Conservation (phyloP, 169 alveolate species). For the Plasmodium sp. region DNA sequence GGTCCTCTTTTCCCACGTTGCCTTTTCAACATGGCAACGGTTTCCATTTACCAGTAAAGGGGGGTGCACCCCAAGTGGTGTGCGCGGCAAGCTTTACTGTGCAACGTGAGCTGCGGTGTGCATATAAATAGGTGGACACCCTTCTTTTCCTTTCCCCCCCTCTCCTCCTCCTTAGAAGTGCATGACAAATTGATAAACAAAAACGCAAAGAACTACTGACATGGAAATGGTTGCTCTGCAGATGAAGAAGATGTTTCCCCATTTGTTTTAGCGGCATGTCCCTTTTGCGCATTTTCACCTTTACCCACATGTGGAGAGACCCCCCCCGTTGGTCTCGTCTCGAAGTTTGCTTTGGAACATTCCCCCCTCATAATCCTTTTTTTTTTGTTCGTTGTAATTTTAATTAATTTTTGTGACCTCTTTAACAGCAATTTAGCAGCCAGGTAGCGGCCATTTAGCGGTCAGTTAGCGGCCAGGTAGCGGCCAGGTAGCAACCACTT, state of each 20-base stretch:
- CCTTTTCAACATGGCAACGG: neutral
- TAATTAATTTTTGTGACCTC: constrained; percentile 1
- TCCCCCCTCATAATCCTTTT: neutral
- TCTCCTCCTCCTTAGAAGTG: constrained; percentile 17
- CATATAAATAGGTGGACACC: constrained; percentile 2
- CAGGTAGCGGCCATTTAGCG: too few relatives aligned
- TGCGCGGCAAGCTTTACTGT: neutral
- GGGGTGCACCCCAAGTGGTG: neutral
- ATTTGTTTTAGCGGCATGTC: neutral
- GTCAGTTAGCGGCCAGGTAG: too few relatives aligned
- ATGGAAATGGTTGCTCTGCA: neutral
- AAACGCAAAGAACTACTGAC: neutral
- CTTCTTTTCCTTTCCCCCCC: neutral
- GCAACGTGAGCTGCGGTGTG: neutral
- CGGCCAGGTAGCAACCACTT: too few relatives aligned
- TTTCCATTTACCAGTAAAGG: neutral
- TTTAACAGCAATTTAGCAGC: neutral
- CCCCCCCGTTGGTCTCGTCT: neutral
- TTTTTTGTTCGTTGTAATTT: neutral
- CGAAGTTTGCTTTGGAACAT: neutral
- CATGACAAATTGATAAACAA: constrained; percentile 64
- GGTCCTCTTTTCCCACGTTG: neutral
- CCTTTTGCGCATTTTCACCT: neutral
- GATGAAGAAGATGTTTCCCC: neutral
- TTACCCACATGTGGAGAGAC: neutral